Conservation (phyloP, 768 basidiomycete genomes). For the Xerocomus brunneocitrinus region DNA sequence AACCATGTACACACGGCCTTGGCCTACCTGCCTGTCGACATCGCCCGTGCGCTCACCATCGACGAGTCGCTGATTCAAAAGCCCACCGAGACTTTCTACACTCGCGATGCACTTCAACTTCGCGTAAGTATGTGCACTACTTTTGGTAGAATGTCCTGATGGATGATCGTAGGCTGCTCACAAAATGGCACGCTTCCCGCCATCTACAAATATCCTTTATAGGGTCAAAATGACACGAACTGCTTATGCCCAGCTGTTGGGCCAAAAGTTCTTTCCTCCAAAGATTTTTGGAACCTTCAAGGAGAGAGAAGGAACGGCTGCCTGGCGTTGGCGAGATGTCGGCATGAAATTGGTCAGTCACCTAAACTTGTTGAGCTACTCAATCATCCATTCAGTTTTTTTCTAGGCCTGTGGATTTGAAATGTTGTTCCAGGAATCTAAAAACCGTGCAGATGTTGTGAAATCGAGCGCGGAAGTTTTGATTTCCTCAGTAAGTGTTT, state of each 20-base stretch:
- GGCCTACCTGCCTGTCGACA: slow-evolving; percentile 73
- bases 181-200: slow-evolving; percentile 87
- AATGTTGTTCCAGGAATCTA: slow-evolving; percentile 88
- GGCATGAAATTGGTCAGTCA: slow-evolving; percentile 87
- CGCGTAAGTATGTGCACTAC: slow-evolving; percentile 51
- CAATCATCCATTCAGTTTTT: background rate
- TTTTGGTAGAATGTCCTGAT: slow-evolving; percentile 2
- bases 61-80: slow-evolving; percentile 74
- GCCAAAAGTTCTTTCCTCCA: slow-evolving; percentile 90
- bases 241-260: slow-evolving; percentile 88
- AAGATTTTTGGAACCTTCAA: slow-evolving; percentile 78
- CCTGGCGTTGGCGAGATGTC: slow-evolving; percentile 76
- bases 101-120: slow-evolving; percentile 85
- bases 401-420: slow-evolving; percentile 89
- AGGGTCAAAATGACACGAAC: slow-evolving; percentile 80
- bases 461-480: slow-evolving; percentile 35
- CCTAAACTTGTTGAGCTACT: background rate
- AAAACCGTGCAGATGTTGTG: slow-evolving; percentile 44
- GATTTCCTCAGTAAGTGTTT: slow-evolving; percentile 44
- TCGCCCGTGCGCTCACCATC: slow-evolving; percentile 65
- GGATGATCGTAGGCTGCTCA: slow-evolving; percentile 65
- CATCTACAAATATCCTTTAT: slow-evolving; percentile 55
- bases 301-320: slow-evolving; percentile 56
- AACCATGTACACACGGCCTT: slow-evolving; percentile 74
- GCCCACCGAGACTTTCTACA: slow-evolving; percentile 91